These are phyloP conservation scores for Cladosporium sp. DNA, from an alignment of 2,329 filamentous ascomycete species.

Conservation along the genomic window DNA sequence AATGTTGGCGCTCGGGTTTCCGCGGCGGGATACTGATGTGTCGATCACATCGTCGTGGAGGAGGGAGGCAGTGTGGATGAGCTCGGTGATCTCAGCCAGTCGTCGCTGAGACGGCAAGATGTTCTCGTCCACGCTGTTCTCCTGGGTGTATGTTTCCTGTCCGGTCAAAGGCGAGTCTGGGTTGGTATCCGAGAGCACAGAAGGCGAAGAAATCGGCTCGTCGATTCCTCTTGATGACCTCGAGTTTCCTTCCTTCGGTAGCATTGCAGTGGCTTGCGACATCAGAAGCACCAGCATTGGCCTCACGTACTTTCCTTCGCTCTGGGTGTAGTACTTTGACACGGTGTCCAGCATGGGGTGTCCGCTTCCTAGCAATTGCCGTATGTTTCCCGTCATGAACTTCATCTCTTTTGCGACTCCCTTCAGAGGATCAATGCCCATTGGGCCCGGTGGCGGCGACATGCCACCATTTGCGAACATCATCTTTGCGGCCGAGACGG, in stretches of 20 bases:
- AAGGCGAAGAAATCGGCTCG: constrained; percentile 60
- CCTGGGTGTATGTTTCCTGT: constrained; percentile 41
- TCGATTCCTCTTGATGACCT: constrained; percentile 50
- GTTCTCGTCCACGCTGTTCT: constrained; percentile 44
- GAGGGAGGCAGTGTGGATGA: constrained; percentile 95
- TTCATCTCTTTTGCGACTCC: constrained; percentile 97
- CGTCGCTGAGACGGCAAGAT: constrained; percentile 92
- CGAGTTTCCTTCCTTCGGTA: constrained; percentile 56
- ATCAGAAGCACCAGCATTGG: constrained; percentile 94
- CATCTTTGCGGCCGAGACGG: constrained; percentile 67
- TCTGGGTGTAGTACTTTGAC: constrained; percentile 96
- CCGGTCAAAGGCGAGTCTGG: constrained; percentile 62
- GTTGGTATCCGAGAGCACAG: constrained; percentile 78
- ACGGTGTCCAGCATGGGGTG: constrained; percentile 93
- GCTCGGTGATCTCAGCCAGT: constrained; percentile 92
- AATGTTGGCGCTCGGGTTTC: constrained; percentile 84
- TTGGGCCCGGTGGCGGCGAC: constrained; percentile 61
- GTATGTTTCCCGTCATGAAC: constrained; percentile 89
- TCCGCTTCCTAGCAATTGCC: constrained; percentile 87
- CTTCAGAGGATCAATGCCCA: constrained; percentile 83
- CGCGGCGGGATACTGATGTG: constrained; percentile 80
- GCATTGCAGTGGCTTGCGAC: constrained; percentile 88
- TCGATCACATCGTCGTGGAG: constrained; percentile 99
- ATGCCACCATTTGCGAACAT: constrained; percentile 68
- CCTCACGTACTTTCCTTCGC: constrained; percentile 94